Percentiles rank a stretch among this genome's conserved stretches.
These are phyloP conservation scores for Camelina neglecta DNA, from an alignment of 345 rosid species.

Conservation along the genomic window DNA sequence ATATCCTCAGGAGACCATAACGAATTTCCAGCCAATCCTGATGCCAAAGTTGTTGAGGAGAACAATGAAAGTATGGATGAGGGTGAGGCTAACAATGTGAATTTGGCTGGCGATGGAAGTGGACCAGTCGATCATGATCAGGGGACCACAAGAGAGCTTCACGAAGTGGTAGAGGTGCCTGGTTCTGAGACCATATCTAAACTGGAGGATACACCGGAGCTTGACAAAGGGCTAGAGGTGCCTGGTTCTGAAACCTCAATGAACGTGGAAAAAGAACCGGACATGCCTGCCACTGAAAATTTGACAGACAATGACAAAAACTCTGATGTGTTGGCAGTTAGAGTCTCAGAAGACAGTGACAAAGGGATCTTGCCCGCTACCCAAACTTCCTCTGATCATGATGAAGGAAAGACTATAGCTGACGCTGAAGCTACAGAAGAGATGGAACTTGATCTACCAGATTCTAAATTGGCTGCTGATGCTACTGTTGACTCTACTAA, in stretches of 20 bases:
- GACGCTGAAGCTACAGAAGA: conserved; percentile 37
- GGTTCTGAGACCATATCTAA: conserved; percentile 30
- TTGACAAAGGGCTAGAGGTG: too few species aligned
- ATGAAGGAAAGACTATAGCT: conserved; percentile 28
- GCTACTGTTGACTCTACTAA: conserved; percentile 27
- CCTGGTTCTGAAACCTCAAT: conserved; percentile 19
- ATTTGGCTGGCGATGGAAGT: conserved; percentile 31
- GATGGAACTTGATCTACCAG: conserved; percentile 37
- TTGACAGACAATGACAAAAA: conserved; percentile 34
- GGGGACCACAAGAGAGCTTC: conserved; percentile 26
- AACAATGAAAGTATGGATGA: conserved; percentile 15
- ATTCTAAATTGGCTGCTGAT: conserved; percentile 33
- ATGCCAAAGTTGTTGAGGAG: conserved; percentile 37
- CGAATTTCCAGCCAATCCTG: conserved; percentile 35
- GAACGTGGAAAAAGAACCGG: conserved; percentile 28
- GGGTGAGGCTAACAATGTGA: conserved; percentile 14
- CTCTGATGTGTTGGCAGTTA: conserved; percentile 38
- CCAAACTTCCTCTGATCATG: conserved; percentile 36
- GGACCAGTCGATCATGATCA: conserved; percentile 21
- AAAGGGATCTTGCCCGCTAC: conserved; percentile 38
- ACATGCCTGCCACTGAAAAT: conserved; percentile 27
- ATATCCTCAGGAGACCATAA: conserved; percentile 16
- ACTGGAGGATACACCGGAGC: conserved; percentile 3
- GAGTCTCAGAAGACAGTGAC: conserved; percentile 22
- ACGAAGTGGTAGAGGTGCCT: conserved; percentile 25